Evolutionary conservation across 1,139 yeast genomes (phyloP), one percentile per base, ranked within the genome.

Genomic region (Hansenula lynferdii): DNA sequence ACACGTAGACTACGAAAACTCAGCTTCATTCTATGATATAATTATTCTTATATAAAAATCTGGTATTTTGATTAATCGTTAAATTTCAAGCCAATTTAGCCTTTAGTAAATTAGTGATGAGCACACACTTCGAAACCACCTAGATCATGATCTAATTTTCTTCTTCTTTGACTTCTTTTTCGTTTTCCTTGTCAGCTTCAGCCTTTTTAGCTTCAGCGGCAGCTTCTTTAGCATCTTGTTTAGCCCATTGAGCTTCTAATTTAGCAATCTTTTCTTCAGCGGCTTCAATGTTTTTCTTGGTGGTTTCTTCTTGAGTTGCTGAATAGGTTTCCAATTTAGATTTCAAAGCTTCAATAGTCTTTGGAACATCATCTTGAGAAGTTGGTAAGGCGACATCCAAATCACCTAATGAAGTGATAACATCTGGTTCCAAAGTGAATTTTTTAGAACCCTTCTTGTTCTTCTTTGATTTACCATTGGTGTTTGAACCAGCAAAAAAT

Each of bases 361-460:
- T 65, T 35, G 83, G 72, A 48, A 85, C 80, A 41, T 85, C 95
- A 21, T 82, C 94, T 51, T 76, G 69, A 55, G 81, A 75, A 45
- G 82, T 71, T 58, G 99, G 99, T 51, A 90, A 78, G 39, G 85
- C 72, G 49, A 92, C 76, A 47, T 81, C 80, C 61, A 90, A 76
- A 54, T 84, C 82, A 47, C 87, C 73, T 53, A 94, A 76, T 43
- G 85, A 77, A 49, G 83, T 81, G 56, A 92, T 81, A 48, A 87
- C 74, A 47, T 81, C 83, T 42, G 95, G 84, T 58, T 90, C 92
- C 55, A 92, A 76, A 45, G 82, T 73, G 61, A 89, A 82, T 64
- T 77, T 77, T 55, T 68, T 69, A 51, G 70, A 68, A 53, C 69
- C 62, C 49, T 69, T 69, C 59, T 69, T 71, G 52, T 68, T 71